Conservation (phyloP, 768 basidiomycete species). For the Phlegmacium glaucopus region DNA sequence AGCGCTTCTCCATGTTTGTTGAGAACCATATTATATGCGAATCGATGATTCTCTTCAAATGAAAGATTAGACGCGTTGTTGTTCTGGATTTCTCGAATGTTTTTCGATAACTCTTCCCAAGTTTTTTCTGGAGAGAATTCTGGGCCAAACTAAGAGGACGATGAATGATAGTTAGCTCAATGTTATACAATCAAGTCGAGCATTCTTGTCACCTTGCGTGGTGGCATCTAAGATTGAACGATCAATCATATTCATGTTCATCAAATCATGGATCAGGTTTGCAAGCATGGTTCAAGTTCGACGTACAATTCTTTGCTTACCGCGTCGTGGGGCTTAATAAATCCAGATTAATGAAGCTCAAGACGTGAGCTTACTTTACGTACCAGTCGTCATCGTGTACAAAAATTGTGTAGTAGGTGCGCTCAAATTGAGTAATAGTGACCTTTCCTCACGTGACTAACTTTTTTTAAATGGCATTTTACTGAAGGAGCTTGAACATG, state of each 20-base stretch:
- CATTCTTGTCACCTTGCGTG: constrained; percentile 35
- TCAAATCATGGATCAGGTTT: constrained; percentile 2
- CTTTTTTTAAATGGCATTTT: too few relatives aligned
- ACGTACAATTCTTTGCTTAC: constrained; percentile 46
- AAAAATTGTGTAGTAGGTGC: too few relatives aligned
- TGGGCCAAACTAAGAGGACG: constrained; percentile 58
- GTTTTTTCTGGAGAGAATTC: constrained; percentile 79
- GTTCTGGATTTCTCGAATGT: constrained; percentile 93
- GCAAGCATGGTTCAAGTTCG: too few relatives aligned
- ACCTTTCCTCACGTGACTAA: too few relatives aligned
- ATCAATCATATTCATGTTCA: constrained; percentile 5
- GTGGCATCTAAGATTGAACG: constrained; percentile 36
- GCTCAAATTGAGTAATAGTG: too few relatives aligned
- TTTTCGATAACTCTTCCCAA: constrained; percentile 76
- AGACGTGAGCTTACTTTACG: too few relatives aligned
- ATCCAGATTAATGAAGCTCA: too few relatives aligned
- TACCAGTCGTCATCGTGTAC: too few relatives aligned
- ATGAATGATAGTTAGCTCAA: background rate
- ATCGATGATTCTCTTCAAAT: constrained; percentile 84
- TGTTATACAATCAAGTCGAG: background rate
- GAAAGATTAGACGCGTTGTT: constrained; percentile 84
- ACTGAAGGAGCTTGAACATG: too few relatives aligned
- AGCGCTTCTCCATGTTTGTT: constrained; percentile 80
- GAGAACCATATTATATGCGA: constrained; percentile 92
- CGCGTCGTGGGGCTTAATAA: constrained; percentile 31